Evolutionary conservation across 2,329 filamentous ascomycete genomes (phyloP).

Genomic region (Hyphodiscus sp.): DNA sequence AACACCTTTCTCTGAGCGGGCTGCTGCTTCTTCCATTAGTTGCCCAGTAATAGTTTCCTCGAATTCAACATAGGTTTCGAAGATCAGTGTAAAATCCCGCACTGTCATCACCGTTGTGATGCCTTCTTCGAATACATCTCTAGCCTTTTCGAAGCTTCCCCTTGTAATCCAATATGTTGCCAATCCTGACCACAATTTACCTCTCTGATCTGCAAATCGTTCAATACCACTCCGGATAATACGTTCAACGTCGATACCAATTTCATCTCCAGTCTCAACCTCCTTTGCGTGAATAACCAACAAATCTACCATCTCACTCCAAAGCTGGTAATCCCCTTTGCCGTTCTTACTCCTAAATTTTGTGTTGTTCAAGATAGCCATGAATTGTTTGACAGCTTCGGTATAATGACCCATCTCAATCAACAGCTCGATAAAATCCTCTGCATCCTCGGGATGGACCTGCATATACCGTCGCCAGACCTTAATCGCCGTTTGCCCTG

Average conservation of each 20-base stretch:
- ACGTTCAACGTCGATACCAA: slow-evolving; percentile 81
- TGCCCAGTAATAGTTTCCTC: slow-evolving; percentile 92
- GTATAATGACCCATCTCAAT: slow-evolving; percentile 77
- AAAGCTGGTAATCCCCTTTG: slow-evolving; percentile 93
- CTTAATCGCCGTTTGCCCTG: slow-evolving; percentile 82
- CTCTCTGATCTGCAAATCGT: slow-evolving; percentile 87
- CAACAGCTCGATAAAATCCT: slow-evolving; percentile 90
- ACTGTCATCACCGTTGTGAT: slow-evolving; percentile 99
- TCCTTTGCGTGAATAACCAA: slow-evolving; percentile 86
- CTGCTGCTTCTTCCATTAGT: slow-evolving; percentile 81
- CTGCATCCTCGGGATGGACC: slow-evolving; percentile 87
- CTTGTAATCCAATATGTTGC: slow-evolving; percentile 95
- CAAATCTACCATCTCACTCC: slow-evolving; percentile 95
- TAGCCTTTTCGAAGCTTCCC: slow-evolving; percentile 84
- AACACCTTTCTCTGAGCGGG: slow-evolving; percentile 70
- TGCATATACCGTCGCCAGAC: slow-evolving; percentile 97
- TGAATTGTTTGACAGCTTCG: slow-evolving; percentile 86
- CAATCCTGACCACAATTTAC: slow-evolving; percentile 89
- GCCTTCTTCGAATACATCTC: slow-evolving; percentile 92
- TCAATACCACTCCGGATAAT: slow-evolving; percentile 90
- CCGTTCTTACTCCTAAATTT: slow-evolving; percentile 88
- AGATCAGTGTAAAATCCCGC: slow-evolving; percentile 91
- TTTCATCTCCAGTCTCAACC: slow-evolving; percentile 72
- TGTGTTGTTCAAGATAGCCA: slow-evolving; percentile 84
- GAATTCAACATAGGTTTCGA: slow-evolving; percentile 94